phyloP scores from a whole-genome alignment of 2,329 filamentous ascomycete species.

The Alternaria sp. region DNA sequence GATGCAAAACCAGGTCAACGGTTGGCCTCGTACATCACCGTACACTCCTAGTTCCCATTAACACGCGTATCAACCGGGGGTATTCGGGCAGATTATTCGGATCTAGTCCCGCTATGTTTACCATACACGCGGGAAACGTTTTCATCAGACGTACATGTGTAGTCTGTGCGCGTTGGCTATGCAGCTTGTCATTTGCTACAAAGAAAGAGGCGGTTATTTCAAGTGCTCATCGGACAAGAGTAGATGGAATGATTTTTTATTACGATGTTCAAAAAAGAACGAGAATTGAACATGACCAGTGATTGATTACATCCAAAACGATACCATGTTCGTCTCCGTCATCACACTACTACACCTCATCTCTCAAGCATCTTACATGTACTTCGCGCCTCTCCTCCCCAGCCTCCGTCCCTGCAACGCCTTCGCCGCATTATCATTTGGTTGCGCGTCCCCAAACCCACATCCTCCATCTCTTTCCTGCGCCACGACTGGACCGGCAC shows the following conservation, averaged over 20 bases:
- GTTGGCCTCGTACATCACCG: neutral
- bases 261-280: neutral
- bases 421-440: slow-evolving; percentile 42
- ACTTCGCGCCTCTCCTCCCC: slow-evolving; percentile 27
- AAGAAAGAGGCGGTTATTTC: neutral
- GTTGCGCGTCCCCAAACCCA: slow-evolving; percentile 44
- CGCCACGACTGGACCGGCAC: slow-evolving; percentile 41
- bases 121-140: neutral
- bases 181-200: neutral
- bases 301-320: neutral
- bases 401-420: slow-evolving; percentile 28
- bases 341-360: neutral
- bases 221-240: neutral
- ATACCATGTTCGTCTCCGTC: neutral
- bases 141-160: neutral
- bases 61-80: neutral
- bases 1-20: neutral
- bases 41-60: neutral
- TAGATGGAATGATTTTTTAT: neutral
- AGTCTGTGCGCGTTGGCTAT: neutral
- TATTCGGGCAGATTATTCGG: neutral
- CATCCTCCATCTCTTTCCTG: slow-evolving; percentile 47
- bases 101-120: neutral
- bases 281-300: neutral
- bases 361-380: slow-evolving; percentile 19